Evolutionary conservation across 345 rosid genomes (phyloP), one percentile per base, ranked within the genome.

Genomic region (Brassica carinata): DNA sequence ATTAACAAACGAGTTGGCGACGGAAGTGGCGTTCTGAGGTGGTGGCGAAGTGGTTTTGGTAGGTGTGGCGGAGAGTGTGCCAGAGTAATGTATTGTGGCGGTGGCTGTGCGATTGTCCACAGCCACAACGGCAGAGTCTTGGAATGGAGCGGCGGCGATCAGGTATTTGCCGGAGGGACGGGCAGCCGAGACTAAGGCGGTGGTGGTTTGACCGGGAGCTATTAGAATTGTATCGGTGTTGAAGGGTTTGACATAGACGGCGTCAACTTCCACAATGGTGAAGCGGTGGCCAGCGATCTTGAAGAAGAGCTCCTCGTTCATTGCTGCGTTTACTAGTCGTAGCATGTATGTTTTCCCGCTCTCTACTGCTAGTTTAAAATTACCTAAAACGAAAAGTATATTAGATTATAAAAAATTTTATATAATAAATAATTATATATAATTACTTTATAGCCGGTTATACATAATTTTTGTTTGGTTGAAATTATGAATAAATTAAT

Each of bases 201-300:
- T 90, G 13, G 94, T 90, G 73, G 98, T 92, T 81, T 94, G 98
- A 11, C 99, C 98, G 0, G 98, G 97, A 2, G 97, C 83, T 2
- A 94, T 84, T 6, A 90, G 64, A 34, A 94, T 83, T 43, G 90
- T 83, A 67, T 92, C 91, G 3, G 89, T 92, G 64, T 77, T 84
- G 82, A 94, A 90, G 8, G 98, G 93, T 71, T 94, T 94, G 2
- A 87, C 88, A 57, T 94, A 92, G 0, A 85, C 18, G 45, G 98
- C 98, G 45, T 94, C 98, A 4, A 93, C 98, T 68, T 94, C 98
- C 1, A 94, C 94, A 7, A 94, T 89, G 3, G 90, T 92, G 85
- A 94, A 87, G 33, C 87, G 81, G 78, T 94, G 98, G 65, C 92
- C 86, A 14, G 98, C 98, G 38, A 94, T 84, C 64, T 90, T 90